Conservation (phyloP, 176 grass and related monocot species). For the Themeda triandra region DNA sequence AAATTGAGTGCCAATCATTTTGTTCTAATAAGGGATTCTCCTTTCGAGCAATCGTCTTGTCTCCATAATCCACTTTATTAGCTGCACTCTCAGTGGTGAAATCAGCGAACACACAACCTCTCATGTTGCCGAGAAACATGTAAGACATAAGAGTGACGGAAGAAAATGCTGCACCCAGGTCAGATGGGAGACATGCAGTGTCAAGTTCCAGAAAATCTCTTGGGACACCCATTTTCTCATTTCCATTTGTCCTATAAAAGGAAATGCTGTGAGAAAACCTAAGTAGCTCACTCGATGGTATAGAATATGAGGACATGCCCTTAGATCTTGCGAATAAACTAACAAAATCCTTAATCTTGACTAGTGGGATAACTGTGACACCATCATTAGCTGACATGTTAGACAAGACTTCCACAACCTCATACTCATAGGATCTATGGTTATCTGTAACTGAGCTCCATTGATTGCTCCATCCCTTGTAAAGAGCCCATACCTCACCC, state of each 20-base stretch:
- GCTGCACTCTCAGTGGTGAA: slow-evolving; percentile 11
- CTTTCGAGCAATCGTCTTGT: slow-evolving; percentile 5
- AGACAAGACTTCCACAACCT: slow-evolving; percentile 67
- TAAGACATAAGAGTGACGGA: slow-evolving; percentile 41
- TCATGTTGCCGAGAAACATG: slow-evolving; percentile 30
- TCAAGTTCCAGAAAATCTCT: slow-evolving; percentile 88
- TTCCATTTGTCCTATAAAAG: slow-evolving; percentile 62
- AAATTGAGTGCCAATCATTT: neutral
- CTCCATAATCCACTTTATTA: slow-evolving; percentile 1
- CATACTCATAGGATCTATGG: slow-evolving; percentile 66
- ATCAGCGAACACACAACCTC: neutral
- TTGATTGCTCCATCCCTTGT: slow-evolving; percentile 71
- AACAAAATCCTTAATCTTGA: slow-evolving; percentile 76
- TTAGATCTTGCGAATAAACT: slow-evolving; percentile 61
- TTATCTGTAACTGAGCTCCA: slow-evolving; percentile 67
- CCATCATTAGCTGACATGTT: slow-evolving; percentile 41
- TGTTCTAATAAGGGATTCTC: slow-evolving; percentile 4
- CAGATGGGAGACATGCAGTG: slow-evolving; percentile 64
- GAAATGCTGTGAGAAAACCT: slow-evolving; percentile 81
- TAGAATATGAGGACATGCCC: slow-evolving; percentile 28
- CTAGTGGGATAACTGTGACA: slow-evolving; percentile 52
- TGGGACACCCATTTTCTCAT: slow-evolving; percentile 65
- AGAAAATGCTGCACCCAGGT: slow-evolving; percentile 57
- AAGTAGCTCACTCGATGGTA: slow-evolving; percentile 65
- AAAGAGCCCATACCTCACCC: slow-evolving; percentile 88